A percentile compares a stretch with the other conserved stretches of the same genome.
phyloP scores from a whole-genome alignment of 352 stramenopile genomes.

The Phytophthora fragariaefolia region DNA sequence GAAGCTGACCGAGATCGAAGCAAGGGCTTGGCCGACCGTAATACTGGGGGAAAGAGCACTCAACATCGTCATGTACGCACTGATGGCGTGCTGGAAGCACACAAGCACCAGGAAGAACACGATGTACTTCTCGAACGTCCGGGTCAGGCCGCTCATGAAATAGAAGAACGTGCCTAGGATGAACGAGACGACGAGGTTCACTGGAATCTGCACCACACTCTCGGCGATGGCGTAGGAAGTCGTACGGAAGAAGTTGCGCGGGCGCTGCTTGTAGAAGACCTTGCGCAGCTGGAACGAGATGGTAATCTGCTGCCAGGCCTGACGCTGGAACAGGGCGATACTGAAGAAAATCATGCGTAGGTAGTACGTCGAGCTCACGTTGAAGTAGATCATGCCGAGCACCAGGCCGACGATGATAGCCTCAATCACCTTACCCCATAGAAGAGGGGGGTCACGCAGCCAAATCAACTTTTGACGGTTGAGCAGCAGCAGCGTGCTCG shows the following conservation, averaged over 20 bases:
- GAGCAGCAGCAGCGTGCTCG: slow-evolving; percentile 41
- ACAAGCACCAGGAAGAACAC: slow-evolving; percentile 73
- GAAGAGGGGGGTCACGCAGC: slow-evolving; percentile 47
- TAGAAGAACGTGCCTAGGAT: slow-evolving; percentile 79
- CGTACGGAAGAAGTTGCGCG: too few relatives aligned
- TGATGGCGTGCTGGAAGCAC: slow-evolving; percentile 62
- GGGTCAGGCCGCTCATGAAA: slow-evolving; percentile 78
- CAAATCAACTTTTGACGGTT: slow-evolving; percentile 56
- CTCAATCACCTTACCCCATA: slow-evolving; percentile 54
- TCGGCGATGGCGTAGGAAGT: too few relatives aligned
- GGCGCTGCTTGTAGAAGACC: slow-evolving; percentile 89
- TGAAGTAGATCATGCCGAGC: too few relatives aligned
- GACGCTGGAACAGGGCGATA: slow-evolving; percentile 55
- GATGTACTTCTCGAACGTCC: slow-evolving; percentile 64
- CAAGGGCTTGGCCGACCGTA: slow-evolving; percentile 44
- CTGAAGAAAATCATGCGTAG: slow-evolving; percentile 64
- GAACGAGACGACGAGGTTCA: slow-evolving; percentile 66
- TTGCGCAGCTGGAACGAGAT: slow-evolving; percentile 73
- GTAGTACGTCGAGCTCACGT: slow-evolving; percentile 53
- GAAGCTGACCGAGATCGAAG: slow-evolving; percentile 50
- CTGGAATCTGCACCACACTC: too few relatives aligned
- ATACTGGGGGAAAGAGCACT: slow-evolving; percentile 45
- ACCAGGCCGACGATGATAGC: slow-evolving; percentile 69
- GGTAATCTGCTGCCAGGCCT: slow-evolving; percentile 68
- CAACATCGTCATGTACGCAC: too few relatives aligned